A percentile compares a stretch with the other conserved stretches of the same genome.
phyloP scores from a whole-genome alignment of 2,329 filamentous ascomycete species.

The Elsinoe fawcettii region DNA sequence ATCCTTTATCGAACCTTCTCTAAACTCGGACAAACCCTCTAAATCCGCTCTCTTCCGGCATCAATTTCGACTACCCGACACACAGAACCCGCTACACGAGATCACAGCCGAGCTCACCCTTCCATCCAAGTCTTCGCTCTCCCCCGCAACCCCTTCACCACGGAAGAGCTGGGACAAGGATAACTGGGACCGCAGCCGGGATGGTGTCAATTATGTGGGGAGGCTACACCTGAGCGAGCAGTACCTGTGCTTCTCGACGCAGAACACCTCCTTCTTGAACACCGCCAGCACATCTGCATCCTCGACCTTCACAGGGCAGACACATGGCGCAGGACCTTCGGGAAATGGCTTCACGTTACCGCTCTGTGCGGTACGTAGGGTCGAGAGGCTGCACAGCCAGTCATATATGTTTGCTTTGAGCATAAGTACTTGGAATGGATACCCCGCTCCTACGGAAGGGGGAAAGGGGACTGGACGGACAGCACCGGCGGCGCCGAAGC shows the following conservation, averaged over 20 bases:
- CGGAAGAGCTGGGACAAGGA: slow-evolving; percentile 55
- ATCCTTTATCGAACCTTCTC: slow-evolving; percentile 82
- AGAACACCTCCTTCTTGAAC: slow-evolving; percentile 76
- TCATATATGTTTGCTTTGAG: slow-evolving; percentile 87
- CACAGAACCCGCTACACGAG: slow-evolving; percentile 89
- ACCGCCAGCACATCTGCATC: slow-evolving; percentile 72
- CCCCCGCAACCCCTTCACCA: slow-evolving; percentile 24
- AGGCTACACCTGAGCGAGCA: slow-evolving; percentile 90
- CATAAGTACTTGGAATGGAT: slow-evolving; percentile 86
- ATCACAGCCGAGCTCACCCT: slow-evolving; percentile 94
- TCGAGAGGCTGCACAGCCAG: slow-evolving; percentile 87
- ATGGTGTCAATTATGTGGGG: slow-evolving; percentile 64
- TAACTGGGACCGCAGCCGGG: slow-evolving; percentile 51
- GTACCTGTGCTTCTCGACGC: slow-evolving; percentile 94
- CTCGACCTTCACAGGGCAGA: slow-evolving; percentile 82
- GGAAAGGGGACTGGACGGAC: slow-evolving; percentile 29
- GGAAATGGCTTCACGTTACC: slow-evolving; percentile 95
- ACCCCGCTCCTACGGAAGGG: slow-evolving; percentile 46
- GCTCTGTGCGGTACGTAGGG: slow-evolving; percentile 79
- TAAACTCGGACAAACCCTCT: slow-evolving; percentile 70
- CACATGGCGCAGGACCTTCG: slow-evolving; percentile 82
- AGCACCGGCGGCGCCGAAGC: slow-evolving; percentile 66
- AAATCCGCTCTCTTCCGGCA: slow-evolving; percentile 90
- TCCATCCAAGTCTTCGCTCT: slow-evolving; percentile 49
- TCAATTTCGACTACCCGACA: slow-evolving; percentile 89